Conservation (phyloP, 1,139 yeast species). For the Sugiyamaella novakii region DNA sequence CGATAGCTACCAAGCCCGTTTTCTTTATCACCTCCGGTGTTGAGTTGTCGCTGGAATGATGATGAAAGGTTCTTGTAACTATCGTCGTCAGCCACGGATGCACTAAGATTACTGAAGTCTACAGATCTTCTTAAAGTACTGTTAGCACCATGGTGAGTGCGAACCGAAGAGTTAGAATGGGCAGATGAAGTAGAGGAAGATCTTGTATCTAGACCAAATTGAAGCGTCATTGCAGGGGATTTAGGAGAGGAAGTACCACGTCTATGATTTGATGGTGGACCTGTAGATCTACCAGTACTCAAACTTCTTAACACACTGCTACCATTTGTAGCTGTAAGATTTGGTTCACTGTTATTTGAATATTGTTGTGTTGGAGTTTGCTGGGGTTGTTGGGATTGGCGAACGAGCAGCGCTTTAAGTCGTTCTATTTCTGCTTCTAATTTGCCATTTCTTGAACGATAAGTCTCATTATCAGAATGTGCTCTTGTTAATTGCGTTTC, state of each 20-base stretch:
- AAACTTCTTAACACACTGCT: slow-evolving; percentile 20
- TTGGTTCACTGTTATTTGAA: slow-evolving; percentile 3
- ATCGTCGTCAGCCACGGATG: slow-evolving; percentile 18
- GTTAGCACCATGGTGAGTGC: slow-evolving; percentile 15
- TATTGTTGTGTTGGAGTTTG: slow-evolving; percentile 5
- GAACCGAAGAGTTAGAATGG: background rate
- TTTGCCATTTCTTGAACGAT: slow-evolving; percentile 52
- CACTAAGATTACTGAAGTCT: slow-evolving; percentile 24
- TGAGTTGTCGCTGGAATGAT: slow-evolving; percentile 8
- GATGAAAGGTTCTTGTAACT: slow-evolving; percentile 14
- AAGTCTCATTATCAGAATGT: slow-evolving; percentile 60
- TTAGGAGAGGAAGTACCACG: slow-evolving; percentile 25
- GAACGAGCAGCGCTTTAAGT: slow-evolving; percentile 19
- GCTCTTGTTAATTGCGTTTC: slow-evolving; percentile 66
- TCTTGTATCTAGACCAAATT: slow-evolving; percentile 29
- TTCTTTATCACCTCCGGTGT: slow-evolving; percentile 14
- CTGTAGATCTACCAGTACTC: slow-evolving; percentile 22
- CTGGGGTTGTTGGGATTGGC: slow-evolving; percentile 13
- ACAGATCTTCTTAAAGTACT: slow-evolving; percentile 28
- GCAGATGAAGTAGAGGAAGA: slow-evolving; percentile 12
- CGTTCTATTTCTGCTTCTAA: slow-evolving; percentile 55
- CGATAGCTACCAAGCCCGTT: slow-evolving; percentile 14
- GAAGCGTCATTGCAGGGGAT: slow-evolving; percentile 30
- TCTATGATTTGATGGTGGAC: slow-evolving; percentile 10
- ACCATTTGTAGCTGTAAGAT: slow-evolving; percentile 13